phyloP scores from a whole-genome alignment of 2,329 filamentous ascomycete genomes.

The Passalora sequoiae region DNA sequence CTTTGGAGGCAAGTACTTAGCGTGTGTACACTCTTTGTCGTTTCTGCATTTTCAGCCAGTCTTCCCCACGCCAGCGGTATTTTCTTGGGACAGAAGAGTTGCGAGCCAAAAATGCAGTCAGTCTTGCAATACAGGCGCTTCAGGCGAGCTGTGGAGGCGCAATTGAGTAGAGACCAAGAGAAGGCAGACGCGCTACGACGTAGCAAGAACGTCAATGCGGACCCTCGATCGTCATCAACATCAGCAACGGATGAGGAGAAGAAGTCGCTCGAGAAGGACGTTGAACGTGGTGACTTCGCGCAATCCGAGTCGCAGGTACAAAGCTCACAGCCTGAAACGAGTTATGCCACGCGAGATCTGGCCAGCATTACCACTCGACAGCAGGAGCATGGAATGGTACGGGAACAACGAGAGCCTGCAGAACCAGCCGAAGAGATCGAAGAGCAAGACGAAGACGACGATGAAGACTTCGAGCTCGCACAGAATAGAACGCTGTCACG shows the following conservation, averaged over 20 bases:
- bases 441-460: conserved; percentile 26
- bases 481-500: conserved; percentile 25
- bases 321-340: not conserved
- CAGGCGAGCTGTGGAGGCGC: conserved; percentile 20
- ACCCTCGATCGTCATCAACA: conserved; percentile 7
- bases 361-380: not conserved
- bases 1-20: not conserved
- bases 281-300: conserved; percentile 12
- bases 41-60: not conserved
- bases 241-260: conserved; percentile 20
- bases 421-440: conserved; percentile 21
- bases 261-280: conserved; percentile 22
- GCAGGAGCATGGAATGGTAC: conserved; percentile 9
- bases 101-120: conserved; percentile 17
- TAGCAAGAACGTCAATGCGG: not conserved
- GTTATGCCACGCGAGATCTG: not conserved
- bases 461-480: conserved; percentile 19
- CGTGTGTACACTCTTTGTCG: not conserved
- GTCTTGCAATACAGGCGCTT: conserved; percentile 27
- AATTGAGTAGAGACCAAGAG: conserved; percentile 24
- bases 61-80: not conserved
- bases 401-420: conserved; percentile 13
- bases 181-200: conserved; percentile 10
- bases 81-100: not conserved
- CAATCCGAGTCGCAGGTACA: not conserved